These are phyloP conservation scores for Globisporangium acanthophoron DNA, from an alignment of 352 stramenopile species.

Conservation along the genomic window DNA sequence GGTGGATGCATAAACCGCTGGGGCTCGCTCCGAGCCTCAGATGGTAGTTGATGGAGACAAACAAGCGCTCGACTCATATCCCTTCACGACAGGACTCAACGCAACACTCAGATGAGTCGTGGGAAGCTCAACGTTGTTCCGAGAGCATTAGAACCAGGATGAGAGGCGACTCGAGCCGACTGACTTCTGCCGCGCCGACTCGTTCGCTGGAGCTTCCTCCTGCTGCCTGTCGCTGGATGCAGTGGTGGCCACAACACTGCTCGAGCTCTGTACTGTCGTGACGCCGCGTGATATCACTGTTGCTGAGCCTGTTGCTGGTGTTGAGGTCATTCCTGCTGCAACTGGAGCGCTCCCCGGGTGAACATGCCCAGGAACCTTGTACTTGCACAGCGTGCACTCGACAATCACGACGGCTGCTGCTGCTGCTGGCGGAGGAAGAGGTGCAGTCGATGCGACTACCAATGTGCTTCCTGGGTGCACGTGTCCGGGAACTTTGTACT, in stretches of 20 bases:
- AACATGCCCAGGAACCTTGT: constrained; percentile 53
- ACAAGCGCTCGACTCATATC: too few relatives aligned
- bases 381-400: constrained; percentile 22
- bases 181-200: background rate
- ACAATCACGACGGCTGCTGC: background rate
- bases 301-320: background rate
- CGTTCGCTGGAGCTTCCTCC: background rate
- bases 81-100: too few relatives aligned
- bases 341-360: constrained; percentile 17
- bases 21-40: too few relatives aligned
- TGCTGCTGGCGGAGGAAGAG: background rate
- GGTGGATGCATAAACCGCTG: too few relatives aligned
- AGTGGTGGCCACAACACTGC: background rate
- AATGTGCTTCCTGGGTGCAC: background rate
- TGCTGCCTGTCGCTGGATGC: background rate
- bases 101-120: too few relatives aligned
- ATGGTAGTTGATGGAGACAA: too few relatives aligned
- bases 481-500: background rate
- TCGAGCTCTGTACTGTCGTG: background rate
- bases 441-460: background rate
- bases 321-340: background rate
- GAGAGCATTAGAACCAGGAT: background rate
- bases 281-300: background rate
- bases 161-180: constrained; percentile 2
- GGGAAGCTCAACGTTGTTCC: background rate